These are phyloP conservation scores for Penicillium sumatraense DNA, from an alignment of 2,329 filamentous ascomycete species.

Conservation along the genomic window DNA sequence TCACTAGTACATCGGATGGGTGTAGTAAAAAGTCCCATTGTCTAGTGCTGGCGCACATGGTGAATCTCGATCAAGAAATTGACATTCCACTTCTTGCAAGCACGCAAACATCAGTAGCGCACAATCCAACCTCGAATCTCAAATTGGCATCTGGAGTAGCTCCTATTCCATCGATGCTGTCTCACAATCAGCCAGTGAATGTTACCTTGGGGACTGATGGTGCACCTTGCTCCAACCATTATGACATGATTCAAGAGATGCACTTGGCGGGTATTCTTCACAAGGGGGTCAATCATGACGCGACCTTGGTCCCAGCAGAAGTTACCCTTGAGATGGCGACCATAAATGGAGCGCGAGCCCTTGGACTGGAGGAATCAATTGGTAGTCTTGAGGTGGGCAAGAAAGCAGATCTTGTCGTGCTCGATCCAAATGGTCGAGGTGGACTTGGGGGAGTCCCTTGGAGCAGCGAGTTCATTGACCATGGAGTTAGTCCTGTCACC, in stretches of 20 bases:
- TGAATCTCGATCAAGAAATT: conserved; percentile 47
- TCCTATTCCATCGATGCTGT: conserved; percentile 48
- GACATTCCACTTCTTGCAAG: conserved; percentile 45
- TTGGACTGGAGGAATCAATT: conserved; percentile 45
- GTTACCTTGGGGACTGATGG: conserved; percentile 56
- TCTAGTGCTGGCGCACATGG: conserved; percentile 54
- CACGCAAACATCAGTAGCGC: conserved; percentile 49
- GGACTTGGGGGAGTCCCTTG: conserved; percentile 40
- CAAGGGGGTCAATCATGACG: conserved; percentile 45
- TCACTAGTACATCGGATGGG: background rate
- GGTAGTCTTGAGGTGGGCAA: conserved; percentile 41
- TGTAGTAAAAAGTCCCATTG: conserved; percentile 28
- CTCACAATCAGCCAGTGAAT: conserved; percentile 37
- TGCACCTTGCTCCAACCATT: conserved; percentile 55
- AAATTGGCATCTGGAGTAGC: conserved; percentile 57
- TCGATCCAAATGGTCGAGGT: conserved; percentile 34
- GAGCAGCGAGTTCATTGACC: conserved; percentile 22
- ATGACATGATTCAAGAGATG: conserved; percentile 57
- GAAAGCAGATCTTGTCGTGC: conserved; percentile 28
- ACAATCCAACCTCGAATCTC: conserved; percentile 54
- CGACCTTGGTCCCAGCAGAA: conserved; percentile 47
- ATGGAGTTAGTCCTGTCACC: conserved; percentile 35
- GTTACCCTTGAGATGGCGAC: conserved; percentile 55
- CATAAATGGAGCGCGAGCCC: conserved; percentile 52
- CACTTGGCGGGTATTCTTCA: conserved; percentile 53